Evolutionary conservation across 148 eudicot species (phyloP), one percentile per base, ranked within the genome.

Genomic region (Rhododendron molle): DNA sequence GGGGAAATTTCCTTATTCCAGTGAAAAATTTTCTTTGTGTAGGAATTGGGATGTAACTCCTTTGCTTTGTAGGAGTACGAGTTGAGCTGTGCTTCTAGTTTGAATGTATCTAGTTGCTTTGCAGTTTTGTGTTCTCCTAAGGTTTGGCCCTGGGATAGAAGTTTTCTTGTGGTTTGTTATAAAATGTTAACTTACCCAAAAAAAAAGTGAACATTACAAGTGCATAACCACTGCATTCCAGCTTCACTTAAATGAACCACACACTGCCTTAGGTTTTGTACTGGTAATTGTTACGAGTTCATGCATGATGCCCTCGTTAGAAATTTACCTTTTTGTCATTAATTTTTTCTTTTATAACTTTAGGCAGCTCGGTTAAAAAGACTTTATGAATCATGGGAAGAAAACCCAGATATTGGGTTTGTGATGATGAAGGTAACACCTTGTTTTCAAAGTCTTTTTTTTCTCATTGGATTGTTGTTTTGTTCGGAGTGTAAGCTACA

Each of bases 351-450:
- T 46, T 23, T 40, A 65, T 13, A 30, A 30, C 83, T 86, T 80
- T 88, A 97, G 98, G 95, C 85, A 32, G 88, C 69, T 89, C 91
- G 98, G 88, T 93, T 94, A 49, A 94, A 92, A 80, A 95, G 89
- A 89, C 82, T 95, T 62, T 97, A 95, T 81, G 92, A 94, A 89
- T 92, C 96, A 60, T 95, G 99, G 99, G 98, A 97, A 89, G 99
- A 97, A 76, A 95, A 94, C 78, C 82, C 96, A n/a, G 91, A 91
- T 88, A 92, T 97, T 85, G 98, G 98, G 81, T 95, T 95, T 86
- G 90, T 95, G 72, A 44, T 93, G 76, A 95, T 96, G 95, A 97
- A 95, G 98, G 99, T 97, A 90, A 85, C 2, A 26, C 44, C 40
- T 36, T 80, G 18, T 58, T 81, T 26, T 34, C 18, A 0, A 34